phyloP scores from a whole-genome alignment of 176 grass and related monocot species.

The Oryza coarctata region DNA sequence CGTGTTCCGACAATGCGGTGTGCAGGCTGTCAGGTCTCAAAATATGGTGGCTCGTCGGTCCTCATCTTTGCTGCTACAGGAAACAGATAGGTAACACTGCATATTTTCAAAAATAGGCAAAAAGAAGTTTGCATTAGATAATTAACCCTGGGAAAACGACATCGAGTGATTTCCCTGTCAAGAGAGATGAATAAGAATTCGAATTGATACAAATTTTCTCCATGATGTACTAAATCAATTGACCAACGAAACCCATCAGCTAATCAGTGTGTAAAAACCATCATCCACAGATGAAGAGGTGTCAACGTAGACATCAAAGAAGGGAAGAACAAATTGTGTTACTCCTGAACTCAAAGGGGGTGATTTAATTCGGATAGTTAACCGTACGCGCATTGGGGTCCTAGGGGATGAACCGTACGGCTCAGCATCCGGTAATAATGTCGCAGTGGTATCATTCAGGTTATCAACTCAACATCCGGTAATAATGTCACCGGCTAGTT shows the following conservation, averaged over 20 bases:
- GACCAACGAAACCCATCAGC: not conserved
- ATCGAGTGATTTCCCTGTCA: not conserved
- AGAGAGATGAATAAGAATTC: not conserved
- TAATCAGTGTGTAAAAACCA: not conserved
- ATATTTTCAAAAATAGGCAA: not conserved
- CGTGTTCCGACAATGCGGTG: not conserved
- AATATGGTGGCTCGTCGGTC: not conserved
- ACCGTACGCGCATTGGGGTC: no score
- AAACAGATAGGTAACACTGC: not conserved
- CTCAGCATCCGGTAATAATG: not conserved
- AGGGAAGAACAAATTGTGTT: not conserved
- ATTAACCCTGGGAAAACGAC: not conserved
- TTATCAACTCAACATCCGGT: slow-evolving; percentile 24
- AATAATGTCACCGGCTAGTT: not conserved
- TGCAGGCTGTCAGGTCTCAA: not conserved
- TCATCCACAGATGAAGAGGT: not conserved
- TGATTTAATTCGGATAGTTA: not conserved
- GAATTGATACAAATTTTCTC: not conserved
- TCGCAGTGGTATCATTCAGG: not conserved
- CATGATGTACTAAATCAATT: not conserved
- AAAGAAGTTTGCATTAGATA: not conserved
- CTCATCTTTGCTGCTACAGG: not conserved
- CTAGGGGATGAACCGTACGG: not conserved
- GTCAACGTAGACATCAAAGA: not conserved
- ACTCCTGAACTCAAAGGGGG: not conserved